Evolutionary conservation across 2,329 filamentous ascomycete genomes (phyloP), one percentile per base, ranked within the genome.

Genomic region (Teratosphaeria nubilosa): DNA sequence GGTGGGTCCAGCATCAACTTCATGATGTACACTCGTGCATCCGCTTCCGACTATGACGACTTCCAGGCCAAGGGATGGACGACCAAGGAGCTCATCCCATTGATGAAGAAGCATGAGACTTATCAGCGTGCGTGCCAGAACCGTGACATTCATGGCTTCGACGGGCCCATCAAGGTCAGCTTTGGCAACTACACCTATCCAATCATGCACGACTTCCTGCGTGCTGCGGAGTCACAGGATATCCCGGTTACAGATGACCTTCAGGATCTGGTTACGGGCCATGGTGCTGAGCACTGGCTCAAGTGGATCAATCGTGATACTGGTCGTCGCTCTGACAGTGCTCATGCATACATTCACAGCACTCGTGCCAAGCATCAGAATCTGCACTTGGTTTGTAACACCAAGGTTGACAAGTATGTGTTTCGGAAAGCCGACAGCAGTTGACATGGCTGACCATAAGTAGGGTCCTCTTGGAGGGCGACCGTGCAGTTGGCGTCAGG

Each of bases 71-170:
- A 88, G 70, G 87, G 87, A n/a, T 90, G 87, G 87, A 84, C 80
- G 9, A 90, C 87, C 3, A 82, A 90, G 70, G 86, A 90, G 61
- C 79, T 90, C 5, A 74, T 90, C 5, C 87, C 87, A 0, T 77
- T 90, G 22, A 90, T 90, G 87, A 86, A 77, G 76, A 91, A 91
- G 76, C 85, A 90, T 61, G 87, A 91, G 75, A 90, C 87, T 0
- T 91, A 90, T 66, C 87, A 91, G 63, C 70, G 74, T 53, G 66
- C 74, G 11, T 75, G 70, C 68, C 75, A 78, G 62, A 78, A 79
- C 64, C 80, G 81, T 61, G 85, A 88, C 10, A 71, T 88, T 24
- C 88, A 92, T 66, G 88, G 88, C 1, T 89, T 86, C 58, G 86
- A 90, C 34, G 88, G 88, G 0, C 88, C 88, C 0, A 90, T 91